Base-by-base conservation (phyloP, 257 asterid species). In the Nicotiana otophora region DNA sequence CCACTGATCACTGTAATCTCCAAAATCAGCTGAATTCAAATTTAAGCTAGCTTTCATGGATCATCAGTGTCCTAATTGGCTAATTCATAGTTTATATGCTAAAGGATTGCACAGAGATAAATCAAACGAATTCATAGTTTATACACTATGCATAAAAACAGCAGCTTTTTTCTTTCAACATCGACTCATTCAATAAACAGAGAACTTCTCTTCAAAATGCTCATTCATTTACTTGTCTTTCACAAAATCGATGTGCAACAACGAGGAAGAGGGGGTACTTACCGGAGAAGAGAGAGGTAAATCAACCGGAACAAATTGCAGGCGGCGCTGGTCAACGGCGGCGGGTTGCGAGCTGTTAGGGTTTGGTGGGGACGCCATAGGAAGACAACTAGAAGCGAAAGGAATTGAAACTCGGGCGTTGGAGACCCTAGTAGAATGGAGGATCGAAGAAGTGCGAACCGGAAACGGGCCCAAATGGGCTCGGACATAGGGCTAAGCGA, bases 401-500 rank as follows among this genome's bases (percentile, higher is more conserved):
- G 51, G 36, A 54, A 12, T 3, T 61, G 51, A 60, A 74, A 36
- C 48, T 31, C 20, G 20, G 20, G 20, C 19, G 46, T 72, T 51
- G 78, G 14, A 26, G 81, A 79, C 76, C 84, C 81, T 70, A 68
- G 64, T 15, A 4, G 82, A 64, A 63, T 26, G 69, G 36, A 39
- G 33, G 57, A 69, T 69, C 17, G 68, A 72, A 62, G 36, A 39
- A 33, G 7, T 36, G 61, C 19, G 4, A 17, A 36, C 46, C 20
- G 65, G 62, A 62, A 36, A 83, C 86, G 90, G 80, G 80, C 80
- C 62, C 5, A 74, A 74, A 48, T 48, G 80, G 84, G 88, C 86
- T 67, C 82, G 69, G 62, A 74, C 28, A 66, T 85, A 76, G 3
- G 10, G 84, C 84, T 76, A 16, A 34, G 1, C 42, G 34, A 7